A percentile compares a stretch with the other conserved stretches of the same genome.
Conservation (phyloP, 768 basidiomycete genomes). For the Serendipita indica region DNA sequence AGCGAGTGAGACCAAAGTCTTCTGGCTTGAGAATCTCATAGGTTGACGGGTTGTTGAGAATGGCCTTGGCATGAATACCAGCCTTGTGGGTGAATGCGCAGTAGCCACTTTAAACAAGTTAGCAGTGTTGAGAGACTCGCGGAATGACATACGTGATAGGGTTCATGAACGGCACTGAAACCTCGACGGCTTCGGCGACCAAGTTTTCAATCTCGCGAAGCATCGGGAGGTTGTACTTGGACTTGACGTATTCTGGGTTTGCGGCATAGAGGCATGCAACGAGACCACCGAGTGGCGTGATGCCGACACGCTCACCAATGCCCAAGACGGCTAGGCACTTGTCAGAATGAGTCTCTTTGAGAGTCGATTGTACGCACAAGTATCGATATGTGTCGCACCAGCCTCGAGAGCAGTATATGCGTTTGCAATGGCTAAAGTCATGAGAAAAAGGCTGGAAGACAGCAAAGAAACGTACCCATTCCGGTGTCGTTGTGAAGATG, state of each 20-base stretch:
- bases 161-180: conserved; percentile 95
- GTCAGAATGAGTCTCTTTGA: conserved; percentile 4
- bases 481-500: conserved; percentile 99
- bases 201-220: conserved; percentile 97
- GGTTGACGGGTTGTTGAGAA: conserved; percentile 96
- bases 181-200: conserved; percentile 96
- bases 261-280: conserved; percentile 94
- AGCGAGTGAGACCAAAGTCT: conserved; percentile 94
- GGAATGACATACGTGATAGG: conserved; percentile 56
- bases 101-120: conserved; percentile 69
- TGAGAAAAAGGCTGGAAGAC: background rate
- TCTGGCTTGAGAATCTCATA: conserved; percentile 99
- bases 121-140: background rate
- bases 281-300: conserved; percentile 93
- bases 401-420: conserved; percentile 97
- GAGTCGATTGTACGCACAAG: conserved; percentile 40
- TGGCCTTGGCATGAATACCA: conserved; percentile 99
- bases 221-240: conserved; percentile 96
- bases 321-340: conserved; percentile 66
- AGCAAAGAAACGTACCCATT: conserved; percentile 55
- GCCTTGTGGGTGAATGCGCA: conserved; percentile 99
- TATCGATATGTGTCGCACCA: conserved; percentile 98
- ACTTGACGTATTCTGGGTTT: conserved; percentile 97
- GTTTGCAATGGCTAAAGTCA: conserved; percentile 73
- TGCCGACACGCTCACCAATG: conserved; percentile 97